Base-by-base conservation (phyloP, 1,139 yeast genomes). In the Magnusiomyces paraingens region DNA sequence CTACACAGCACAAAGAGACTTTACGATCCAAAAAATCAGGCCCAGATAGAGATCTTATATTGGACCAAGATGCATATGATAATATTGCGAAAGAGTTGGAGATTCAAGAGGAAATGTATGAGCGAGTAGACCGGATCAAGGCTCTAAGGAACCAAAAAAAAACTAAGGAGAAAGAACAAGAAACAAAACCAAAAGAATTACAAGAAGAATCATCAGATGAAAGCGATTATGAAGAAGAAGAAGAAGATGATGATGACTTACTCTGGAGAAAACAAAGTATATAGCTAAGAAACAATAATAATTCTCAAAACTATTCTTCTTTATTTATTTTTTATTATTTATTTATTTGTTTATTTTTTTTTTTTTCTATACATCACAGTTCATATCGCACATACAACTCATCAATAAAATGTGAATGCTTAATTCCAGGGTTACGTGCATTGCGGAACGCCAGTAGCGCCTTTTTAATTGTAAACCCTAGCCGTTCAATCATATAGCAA, bases 341-440 rank as follows among this genome's bases (percentile, higher is more conserved):
- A 12, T 35, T n/a, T 32, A 6, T 39, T 42, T 43, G 36, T 43
- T 21, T 43, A 22, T 14, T 11, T 47, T 32, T 38, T 47, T 41
- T 17, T 20, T 35, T 29, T 26, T 40, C 43, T 14, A 47, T 36
- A 11, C 15, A 14, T 49, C 56, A 59, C 38, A 59, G 50, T 36
- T 66, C 67, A 62, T 86, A 85, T 52, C 90, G 70, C 38, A 86
- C 81, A 64, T 84, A 82, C 52, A 86, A 72, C 49, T 86, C 90
- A 68, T 85, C 91, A 20, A 84, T 76, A 64, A 86, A 86, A 67
- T 86, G 94, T 11, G 82, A 85, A 65, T 86, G 94, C 64, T 83
- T 83, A 52, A 86, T 84, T 0, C 94, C 94, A 0, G 93, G 91
- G 1, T 76, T 70, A 60, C 86, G 78, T 3, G 88, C 83, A 0